Conservation (phyloP, 208 protist genomes). For the Trypanosoma mega region DNA sequence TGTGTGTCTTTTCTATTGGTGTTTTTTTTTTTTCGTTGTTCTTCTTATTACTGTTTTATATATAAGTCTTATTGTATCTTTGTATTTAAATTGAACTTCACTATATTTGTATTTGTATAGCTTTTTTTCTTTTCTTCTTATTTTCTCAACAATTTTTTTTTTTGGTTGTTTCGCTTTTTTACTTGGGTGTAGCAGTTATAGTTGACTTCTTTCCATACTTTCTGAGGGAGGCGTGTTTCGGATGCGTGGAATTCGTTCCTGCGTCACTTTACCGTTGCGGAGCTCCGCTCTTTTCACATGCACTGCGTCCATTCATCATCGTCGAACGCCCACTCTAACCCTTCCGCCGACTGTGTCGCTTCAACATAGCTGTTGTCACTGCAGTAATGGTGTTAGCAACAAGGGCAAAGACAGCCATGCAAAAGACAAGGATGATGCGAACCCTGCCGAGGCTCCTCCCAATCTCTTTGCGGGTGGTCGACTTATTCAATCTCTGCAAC, state of each 20-base stretch:
- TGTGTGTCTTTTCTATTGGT: neutral
- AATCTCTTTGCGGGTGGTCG: conserved; percentile 37
- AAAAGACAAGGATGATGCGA: too few relatives aligned
- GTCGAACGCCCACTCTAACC: neutral
- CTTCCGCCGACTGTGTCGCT: conserved; percentile 3
- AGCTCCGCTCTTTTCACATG: conserved; percentile 11
- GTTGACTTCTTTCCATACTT: too few relatives aligned
- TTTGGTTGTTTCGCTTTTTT: too few relatives aligned
- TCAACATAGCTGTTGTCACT: conserved; percentile 4
- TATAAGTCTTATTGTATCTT: neutral
- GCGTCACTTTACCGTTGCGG: neutral
- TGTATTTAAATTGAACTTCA: neutral
- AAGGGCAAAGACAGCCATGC: neutral
- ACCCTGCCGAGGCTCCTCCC: too few relatives aligned
- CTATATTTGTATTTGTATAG: conserved; percentile 2
- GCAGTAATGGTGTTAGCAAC: conserved; percentile 8
- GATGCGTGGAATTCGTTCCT: neutral
- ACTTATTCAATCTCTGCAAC: conserved; percentile 60
- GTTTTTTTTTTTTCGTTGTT: conserved; percentile 5
- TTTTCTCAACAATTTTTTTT: too few relatives aligned
- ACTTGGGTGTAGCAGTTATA: too few relatives aligned
- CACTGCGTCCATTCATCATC: neutral
- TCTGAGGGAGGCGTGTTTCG: too few relatives aligned
- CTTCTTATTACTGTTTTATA: neutral
- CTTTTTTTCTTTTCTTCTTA: too few relatives aligned